Evolutionary conservation across 2,329 filamentous ascomycete genomes (phyloP).

Genomic region (Stagonosporopsis vannaccii): DNA sequence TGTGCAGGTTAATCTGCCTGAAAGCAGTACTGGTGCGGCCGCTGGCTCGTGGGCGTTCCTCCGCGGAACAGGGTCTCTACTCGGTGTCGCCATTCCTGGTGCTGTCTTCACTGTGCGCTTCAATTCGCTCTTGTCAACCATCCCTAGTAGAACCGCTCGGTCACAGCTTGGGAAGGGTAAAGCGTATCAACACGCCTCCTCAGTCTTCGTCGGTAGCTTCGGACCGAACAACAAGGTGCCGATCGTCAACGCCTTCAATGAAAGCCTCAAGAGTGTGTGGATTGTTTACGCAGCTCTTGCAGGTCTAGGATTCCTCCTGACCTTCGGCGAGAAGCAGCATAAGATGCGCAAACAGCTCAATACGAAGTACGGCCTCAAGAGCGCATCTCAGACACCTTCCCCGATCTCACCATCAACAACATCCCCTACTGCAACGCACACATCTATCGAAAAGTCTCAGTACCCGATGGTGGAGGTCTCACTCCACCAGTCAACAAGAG

Average conservation of each 20-base stretch:
- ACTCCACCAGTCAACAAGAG: not conserved
- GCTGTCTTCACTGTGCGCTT: constrained; percentile 41
- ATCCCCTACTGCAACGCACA: not conserved
- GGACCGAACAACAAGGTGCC: constrained; percentile 24
- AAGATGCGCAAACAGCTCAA: constrained; percentile 50
- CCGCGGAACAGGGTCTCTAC: constrained; percentile 37
- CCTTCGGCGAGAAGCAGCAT: constrained; percentile 47
- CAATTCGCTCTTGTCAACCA: constrained; percentile 19
- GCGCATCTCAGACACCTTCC: constrained; percentile 18
- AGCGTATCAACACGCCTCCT: constrained; percentile 38
- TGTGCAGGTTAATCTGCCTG: constrained; percentile 38
- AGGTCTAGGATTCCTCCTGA: constrained; percentile 43
- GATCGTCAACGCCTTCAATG: constrained; percentile 45
- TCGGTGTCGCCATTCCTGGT: constrained; percentile 39
- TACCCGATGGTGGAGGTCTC: constrained; percentile 9
- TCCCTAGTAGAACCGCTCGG: constrained; percentile 12
- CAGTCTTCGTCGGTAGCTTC: constrained; percentile 30
- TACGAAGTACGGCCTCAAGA: constrained; percentile 51
- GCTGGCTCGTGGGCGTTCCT: constrained; percentile 42
- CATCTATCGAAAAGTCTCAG: not conserved
- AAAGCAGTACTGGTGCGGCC: constrained; percentile 28
- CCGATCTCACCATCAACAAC: not conserved
- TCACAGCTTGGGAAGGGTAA: constrained; percentile 26
- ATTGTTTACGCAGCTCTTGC: constrained; percentile 45
- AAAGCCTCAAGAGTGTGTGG: constrained; percentile 50